Conservation (phyloP, 139 green algal species). For the Pseudopediastrum boryanum region DNA sequence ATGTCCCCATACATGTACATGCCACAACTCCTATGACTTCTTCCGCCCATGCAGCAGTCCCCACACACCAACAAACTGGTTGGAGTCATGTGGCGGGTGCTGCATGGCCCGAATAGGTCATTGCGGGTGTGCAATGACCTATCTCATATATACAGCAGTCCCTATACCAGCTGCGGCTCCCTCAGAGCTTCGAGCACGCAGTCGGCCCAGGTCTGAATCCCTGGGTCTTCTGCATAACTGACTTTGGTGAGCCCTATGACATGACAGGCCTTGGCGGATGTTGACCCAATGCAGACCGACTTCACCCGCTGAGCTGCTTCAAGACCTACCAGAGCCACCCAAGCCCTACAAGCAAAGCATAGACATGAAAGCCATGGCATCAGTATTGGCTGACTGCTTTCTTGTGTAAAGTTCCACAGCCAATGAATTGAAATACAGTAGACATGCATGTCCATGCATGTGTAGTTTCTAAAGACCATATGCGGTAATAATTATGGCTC, state of each 20-base stretch:
- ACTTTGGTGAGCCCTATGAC: conserved; percentile 59
- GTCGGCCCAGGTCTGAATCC: conserved; percentile 71
- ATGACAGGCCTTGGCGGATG: conserved; percentile 67
- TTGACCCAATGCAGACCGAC: conserved; percentile 81
- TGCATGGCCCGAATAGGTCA: too few relatives aligned
- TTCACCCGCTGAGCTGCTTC: conserved; percentile 40
- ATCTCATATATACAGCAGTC: not conserved
- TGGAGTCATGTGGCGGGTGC: too few relatives aligned
- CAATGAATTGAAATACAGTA: not conserved
- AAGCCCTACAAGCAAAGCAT: conserved; percentile 58
- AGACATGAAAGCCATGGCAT: not conserved
- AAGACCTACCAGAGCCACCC: conserved; percentile 69
- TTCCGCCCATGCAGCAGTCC: not conserved
- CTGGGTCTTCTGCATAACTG: conserved; percentile 64
- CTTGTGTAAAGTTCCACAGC: not conserved
- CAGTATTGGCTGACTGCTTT: not conserved
- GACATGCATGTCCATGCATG: not conserved
- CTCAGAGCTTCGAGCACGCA: conserved; percentile 52
- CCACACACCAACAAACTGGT: not conserved
- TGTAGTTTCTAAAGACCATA: not conserved
- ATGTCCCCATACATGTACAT: not conserved
- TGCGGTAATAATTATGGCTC: not conserved
- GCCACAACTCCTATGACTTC: not conserved
- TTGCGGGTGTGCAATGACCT: too few relatives aligned
- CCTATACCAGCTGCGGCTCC: not conserved